Evolutionary conservation across 2,329 filamentous ascomycete genomes (phyloP).

Genomic region (Cryphonectria carpinicola): DNA sequence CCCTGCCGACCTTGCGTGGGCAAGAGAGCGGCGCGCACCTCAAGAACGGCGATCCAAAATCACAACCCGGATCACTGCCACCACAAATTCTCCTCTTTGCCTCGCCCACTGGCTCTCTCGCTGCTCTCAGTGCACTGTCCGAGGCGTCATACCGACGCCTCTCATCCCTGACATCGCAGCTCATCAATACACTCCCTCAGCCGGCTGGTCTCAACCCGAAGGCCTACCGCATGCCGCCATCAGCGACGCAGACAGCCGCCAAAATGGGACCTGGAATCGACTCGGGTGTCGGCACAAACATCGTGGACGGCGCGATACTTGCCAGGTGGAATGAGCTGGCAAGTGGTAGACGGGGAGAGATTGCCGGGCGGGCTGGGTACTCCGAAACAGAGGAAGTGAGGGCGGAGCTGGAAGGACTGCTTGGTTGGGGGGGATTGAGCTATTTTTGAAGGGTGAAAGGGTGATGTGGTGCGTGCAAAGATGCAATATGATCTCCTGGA

Average conservation of each 20-base stretch:
- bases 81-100: conserved; percentile 66
- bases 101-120: conserved; percentile 76
- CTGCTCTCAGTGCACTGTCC: conserved; percentile 74
- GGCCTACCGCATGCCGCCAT: conserved; percentile 66
- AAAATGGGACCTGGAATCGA: conserved; percentile 56
- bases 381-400: conserved; percentile 67
- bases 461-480: background rate
- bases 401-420: conserved; percentile 67
- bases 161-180: conserved; percentile 77
- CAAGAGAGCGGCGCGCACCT: conserved; percentile 37
- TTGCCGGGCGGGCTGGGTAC: conserved; percentile 74
- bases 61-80: conserved; percentile 41
- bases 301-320: conserved; percentile 80
- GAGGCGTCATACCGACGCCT: conserved; percentile 85
- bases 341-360: conserved; percentile 71
- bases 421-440: conserved; percentile 66
- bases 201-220: conserved; percentile 82
- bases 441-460: conserved; percentile 47
- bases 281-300: conserved; percentile 62
- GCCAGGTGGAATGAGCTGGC: conserved; percentile 76
- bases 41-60: conserved; percentile 36
- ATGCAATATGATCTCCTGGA: background rate
- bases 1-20: conserved; percentile 39
- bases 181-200: conserved; percentile 76
- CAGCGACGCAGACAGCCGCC: conserved; percentile 49